phyloP scores from a whole-genome alignment of 2,329 filamentous ascomycete species.

The Penicillium italicum region DNA sequence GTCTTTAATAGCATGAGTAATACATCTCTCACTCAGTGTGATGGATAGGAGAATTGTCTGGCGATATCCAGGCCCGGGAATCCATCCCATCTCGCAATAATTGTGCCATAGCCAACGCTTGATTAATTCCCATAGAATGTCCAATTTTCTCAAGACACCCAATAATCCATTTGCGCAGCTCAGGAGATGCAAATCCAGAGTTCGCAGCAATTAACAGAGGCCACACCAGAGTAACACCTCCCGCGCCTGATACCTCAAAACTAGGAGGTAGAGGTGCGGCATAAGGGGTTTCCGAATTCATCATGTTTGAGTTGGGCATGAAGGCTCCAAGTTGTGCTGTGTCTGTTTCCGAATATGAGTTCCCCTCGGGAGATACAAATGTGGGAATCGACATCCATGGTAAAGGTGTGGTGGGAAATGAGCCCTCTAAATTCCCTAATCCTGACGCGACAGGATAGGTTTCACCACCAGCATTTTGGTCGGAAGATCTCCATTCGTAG shows the following conservation, averaged over 20 bases:
- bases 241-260: slow-evolving; percentile 2
- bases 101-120: slow-evolving; percentile 11
- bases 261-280: not conserved
- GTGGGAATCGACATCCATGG: not conserved
- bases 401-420: not conserved
- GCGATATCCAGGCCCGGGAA: not conserved
- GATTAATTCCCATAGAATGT: slow-evolving; percentile 11
- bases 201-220: slow-evolving; percentile 12
- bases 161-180: slow-evolving; percentile 4
- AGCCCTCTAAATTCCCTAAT: not conserved
- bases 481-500: not conserved
- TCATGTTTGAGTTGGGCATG: not conserved
- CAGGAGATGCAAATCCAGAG: not conserved
- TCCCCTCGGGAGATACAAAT: not conserved
- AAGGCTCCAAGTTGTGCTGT: not conserved
- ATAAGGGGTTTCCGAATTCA: not conserved
- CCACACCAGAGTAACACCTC: slow-evolving; percentile 9
- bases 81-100: slow-evolving; percentile 4
- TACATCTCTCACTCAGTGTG: not conserved
- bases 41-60: not conserved
- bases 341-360: not conserved
- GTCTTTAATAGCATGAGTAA: not conserved
- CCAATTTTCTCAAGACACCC: slow-evolving; percentile 11
- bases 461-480: not conserved
- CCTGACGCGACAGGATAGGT: not conserved